Percentiles rank a stretch among this genome's conserved stretches.
phyloP scores from a whole-genome alignment of 108 stramenopile genomes.

The Cyclotella choctawhatcheeana region DNA sequence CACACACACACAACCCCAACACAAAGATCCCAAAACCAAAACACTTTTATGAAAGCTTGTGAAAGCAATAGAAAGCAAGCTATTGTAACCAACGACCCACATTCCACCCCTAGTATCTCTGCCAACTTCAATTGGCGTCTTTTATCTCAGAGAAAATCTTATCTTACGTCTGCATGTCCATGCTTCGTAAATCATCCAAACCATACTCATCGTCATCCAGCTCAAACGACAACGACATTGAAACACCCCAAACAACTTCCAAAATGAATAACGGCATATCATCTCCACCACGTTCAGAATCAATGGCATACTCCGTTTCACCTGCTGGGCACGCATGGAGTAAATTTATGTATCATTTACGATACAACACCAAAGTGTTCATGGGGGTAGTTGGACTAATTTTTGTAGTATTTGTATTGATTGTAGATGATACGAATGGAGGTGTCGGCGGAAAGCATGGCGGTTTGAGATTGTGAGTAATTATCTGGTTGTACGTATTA shows the following conservation, averaged over 20 bases:
- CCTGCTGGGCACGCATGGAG: conserved; percentile 14
- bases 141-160: no score
- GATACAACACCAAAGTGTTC: conserved; percentile 43
- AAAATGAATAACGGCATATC: conserved; percentile 6
- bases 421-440: conserved; percentile 23
- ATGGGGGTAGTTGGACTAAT: conserved; percentile 24
- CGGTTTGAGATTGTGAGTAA: conserved; percentile 15
- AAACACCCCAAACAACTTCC: conserved; percentile 4
- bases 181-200: conserved; percentile 48
- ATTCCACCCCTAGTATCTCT: no score
- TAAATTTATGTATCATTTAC: conserved; percentile 33
- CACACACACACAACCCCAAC: no score
- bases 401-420: conserved; percentile 35
- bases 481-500: neutral
- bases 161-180: conserved; percentile 18
- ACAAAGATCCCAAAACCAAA: no score
- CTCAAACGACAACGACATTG: conserved; percentile 20
- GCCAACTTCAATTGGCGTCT: no score
- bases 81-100: no score
- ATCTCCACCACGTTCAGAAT: conserved; percentile 57
- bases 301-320: conserved; percentile 60
- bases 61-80: no score
- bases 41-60: no score
- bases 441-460: conserved; percentile 6
- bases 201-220: conserved; percentile 12